Base-by-base conservation (phyloP, 371 early-diverging fungal genomes). In the Zancudomyces culisetae region DNA sequence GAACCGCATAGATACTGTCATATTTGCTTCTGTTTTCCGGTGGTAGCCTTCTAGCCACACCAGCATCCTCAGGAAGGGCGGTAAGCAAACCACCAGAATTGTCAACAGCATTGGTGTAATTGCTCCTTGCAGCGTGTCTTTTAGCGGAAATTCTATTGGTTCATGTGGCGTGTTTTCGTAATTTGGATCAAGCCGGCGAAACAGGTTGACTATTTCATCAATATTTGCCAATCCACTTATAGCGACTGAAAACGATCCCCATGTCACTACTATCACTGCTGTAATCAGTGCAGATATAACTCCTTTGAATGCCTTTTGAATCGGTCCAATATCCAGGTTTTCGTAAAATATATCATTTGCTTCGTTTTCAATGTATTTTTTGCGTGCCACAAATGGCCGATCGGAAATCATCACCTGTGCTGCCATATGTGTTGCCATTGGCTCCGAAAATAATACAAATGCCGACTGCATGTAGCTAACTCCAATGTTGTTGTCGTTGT, bases 301-400 rank as follows among this genome's bases (percentile, higher is more conserved):
- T 2, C 67, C 60, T 43, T 85, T 77, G 21, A 69, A 60, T 40
- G 79, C 68, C 27, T 81, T 72, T 40, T 70, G 68, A 29, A 66
- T 65, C 15, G 73, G 72, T 22, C 60, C 61, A 19, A 81, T 66
- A 50, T 77, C 80, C 60, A 84, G 70, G 60, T 87, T 84, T 20
- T 76, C 73, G 88, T 88, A 90, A 53, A 85, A 77, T 27, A 90
- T 70, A 62, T 90, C 88, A 21, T 75, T 70, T 0, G 83, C 79
- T 20, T 78, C 68, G 46, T 87, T 74, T 27, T 80, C 75, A 15
- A 74, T 63, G 52, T 71, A 71, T 29, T 79, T 74, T 42, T 79
- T 75, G 22, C 70, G 69, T 83, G 86, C 83, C 10, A 67, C 67
- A 54, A 78, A 65, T 19, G 83, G 78, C n/a, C 60, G 63, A 41